phyloP scores from a whole-genome alignment of 2,329 filamentous ascomycete genomes.

The Neocatenulostroma microsporum region DNA sequence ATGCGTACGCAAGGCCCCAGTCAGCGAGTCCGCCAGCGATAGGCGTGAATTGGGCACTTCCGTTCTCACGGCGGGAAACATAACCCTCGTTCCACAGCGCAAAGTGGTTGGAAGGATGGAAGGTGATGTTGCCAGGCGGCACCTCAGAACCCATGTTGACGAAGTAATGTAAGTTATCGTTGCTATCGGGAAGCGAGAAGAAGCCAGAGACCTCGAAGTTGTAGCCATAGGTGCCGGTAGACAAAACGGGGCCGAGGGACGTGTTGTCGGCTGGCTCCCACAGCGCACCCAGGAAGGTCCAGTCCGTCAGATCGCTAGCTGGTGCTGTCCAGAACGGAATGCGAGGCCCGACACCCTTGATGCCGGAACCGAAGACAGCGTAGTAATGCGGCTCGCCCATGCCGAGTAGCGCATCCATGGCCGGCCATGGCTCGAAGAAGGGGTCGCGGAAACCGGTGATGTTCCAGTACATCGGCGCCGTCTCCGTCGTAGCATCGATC shows the following conservation, averaged over 20 bases:
- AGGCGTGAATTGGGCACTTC: constrained; percentile 38
- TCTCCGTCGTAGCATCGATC: constrained; percentile 29
- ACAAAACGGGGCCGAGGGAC: constrained; percentile 34
- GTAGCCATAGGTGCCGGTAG: constrained; percentile 39
- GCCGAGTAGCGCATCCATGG: constrained; percentile 37
- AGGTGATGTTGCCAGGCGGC: constrained; percentile 34
- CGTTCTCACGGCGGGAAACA: constrained; percentile 36
- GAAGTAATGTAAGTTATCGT: constrained; percentile 39
- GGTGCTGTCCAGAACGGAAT: constrained; percentile 43
- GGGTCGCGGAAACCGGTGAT: constrained; percentile 36
- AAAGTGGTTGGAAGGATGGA: constrained; percentile 35
- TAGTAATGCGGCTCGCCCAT: constrained; percentile 39
- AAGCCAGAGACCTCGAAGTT: constrained; percentile 45
- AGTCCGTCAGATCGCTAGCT: constrained; percentile 37
- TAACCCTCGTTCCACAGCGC: constrained; percentile 41
- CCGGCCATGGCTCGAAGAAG: constrained; percentile 30
- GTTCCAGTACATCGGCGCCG: constrained; percentile 39
- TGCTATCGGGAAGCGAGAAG: constrained; percentile 38
- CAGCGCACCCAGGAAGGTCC: constrained; percentile 41
- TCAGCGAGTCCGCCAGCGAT: constrained; percentile 38
- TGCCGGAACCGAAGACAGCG: constrained; percentile 40
- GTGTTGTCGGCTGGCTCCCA: constrained; percentile 39
- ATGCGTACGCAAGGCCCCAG: constrained; percentile 39
- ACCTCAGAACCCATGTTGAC: constrained; percentile 38
- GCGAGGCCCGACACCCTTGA: constrained; percentile 40